phyloP scores from a whole-genome alignment of 805 yeast species.

The Hanseniaspora lindneri region DNA sequence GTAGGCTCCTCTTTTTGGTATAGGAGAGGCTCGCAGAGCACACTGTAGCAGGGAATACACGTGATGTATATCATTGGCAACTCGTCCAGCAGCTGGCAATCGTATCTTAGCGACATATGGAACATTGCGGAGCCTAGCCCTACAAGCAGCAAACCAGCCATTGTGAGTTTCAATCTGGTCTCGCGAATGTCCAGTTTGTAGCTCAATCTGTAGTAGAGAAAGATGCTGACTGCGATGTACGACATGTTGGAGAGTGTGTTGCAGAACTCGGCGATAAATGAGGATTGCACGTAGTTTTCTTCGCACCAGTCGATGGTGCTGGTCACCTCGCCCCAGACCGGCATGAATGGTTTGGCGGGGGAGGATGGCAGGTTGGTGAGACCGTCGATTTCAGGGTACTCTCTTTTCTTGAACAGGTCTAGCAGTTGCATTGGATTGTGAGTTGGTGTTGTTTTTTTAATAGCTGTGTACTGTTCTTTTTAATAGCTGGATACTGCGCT shows the following conservation, averaged over 20 bases:
- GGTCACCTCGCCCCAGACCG: conserved; percentile 72
- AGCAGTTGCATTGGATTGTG: neutral
- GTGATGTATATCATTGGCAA: conserved; percentile 98
- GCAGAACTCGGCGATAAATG: conserved; percentile 79
- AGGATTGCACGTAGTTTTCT: conserved; percentile 81
- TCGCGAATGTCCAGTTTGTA: conserved; percentile 43
- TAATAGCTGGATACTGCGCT: neutral
- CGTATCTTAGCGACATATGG: conserved; percentile 88
- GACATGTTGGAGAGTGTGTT: conserved; percentile 73
- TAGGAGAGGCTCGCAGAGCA: conserved; percentile 48
- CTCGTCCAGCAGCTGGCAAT: conserved; percentile 85
- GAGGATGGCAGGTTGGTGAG: conserved; percentile 37
- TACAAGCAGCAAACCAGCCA: conserved; percentile 73
- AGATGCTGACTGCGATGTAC: conserved; percentile 46
- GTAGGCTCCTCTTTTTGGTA: neutral
- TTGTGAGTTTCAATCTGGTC: conserved; percentile 53
- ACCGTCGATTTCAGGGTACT: conserved; percentile 6
- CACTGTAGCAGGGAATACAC: conserved; percentile 83
- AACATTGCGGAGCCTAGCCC: conserved; percentile 92
- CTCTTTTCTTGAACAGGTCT: conserved; percentile 3
- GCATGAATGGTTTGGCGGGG: conserved; percentile 20
- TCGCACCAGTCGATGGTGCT: conserved; percentile 99
- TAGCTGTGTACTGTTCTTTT: neutral
- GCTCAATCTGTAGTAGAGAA: conserved; percentile 47
- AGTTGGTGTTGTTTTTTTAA: neutral